A percentile compares a stretch with the other conserved stretches of the same genome.
These are phyloP conservation scores for Fusarium pseudoanthophilum DNA, from an alignment of 2,329 filamentous ascomycete species.

Conservation along the genomic window DNA sequence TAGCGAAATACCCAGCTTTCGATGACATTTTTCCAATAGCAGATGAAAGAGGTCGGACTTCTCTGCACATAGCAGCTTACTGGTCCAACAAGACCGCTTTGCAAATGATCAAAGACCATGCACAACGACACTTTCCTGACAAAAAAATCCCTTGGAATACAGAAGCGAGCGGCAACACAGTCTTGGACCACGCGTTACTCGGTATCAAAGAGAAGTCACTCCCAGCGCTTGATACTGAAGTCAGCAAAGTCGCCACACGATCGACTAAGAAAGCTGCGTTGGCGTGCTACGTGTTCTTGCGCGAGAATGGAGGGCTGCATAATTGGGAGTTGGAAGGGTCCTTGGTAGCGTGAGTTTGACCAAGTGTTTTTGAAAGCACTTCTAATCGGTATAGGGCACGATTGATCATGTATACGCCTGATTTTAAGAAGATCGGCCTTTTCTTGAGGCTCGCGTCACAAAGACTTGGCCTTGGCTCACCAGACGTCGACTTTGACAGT, in stretches of 20 bases:
- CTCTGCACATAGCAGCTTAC: not conserved
- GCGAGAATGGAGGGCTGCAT: not conserved
- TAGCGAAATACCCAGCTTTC: not conserved
- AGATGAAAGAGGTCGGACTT: fast-evolving
- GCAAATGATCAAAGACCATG: not conserved
- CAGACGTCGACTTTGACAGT: not conserved
- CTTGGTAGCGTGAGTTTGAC: not conserved
- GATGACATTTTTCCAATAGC: not conserved
- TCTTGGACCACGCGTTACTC: not conserved
- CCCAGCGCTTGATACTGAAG: fast-evolving
- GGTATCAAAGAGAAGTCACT: not conserved
- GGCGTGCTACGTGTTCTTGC: not conserved
- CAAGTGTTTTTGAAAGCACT: fast-evolving
- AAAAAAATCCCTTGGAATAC: not conserved
- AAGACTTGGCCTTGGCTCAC: not conserved
- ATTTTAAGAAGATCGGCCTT: not conserved
- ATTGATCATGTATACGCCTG: not conserved
- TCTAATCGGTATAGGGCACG: not conserved
- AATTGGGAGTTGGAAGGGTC: not conserved
- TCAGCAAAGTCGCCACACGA: not conserved
- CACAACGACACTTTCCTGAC: fast-evolving
- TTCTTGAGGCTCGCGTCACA: not conserved
- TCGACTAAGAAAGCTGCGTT: not conserved
- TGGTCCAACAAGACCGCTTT: not conserved
- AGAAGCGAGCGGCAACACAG: not conserved